Evolutionary conservation across 1,284 basidiomycete genomes (phyloP), one percentile per base, ranked within the genome.

Genomic region (Vanrija sp.): DNA sequence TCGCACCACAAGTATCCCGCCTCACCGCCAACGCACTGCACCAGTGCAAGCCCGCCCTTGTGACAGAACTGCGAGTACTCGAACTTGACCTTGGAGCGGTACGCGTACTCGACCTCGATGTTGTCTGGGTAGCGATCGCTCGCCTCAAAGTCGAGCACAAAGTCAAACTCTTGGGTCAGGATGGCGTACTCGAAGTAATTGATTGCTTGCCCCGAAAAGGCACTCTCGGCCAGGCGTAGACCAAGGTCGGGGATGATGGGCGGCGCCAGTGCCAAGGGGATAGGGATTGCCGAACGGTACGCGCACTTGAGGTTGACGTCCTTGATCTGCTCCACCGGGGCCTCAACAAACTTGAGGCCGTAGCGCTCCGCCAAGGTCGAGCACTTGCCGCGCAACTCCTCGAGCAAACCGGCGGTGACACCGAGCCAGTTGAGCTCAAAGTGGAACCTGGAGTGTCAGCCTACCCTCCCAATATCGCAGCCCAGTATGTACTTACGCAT

Each of bases 361-460:
- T 94, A 94, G 46, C 87, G 83, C 65, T 97, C 93, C 38, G 96
- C 89, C 1, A 85, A 83, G 34, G 89, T 82, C 47, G 85, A 86
- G 89, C 93, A 96, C 51, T 84, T 83, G 42, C 88, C 85, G 10
- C 98, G 81, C 39, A 88, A 81, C 65, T 96, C 92, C 62, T 98
- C 95, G 56, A 98, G 89, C 61, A 88, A 87, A n/a, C 90, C 85
- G n/a, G 92, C 90, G 0, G 92, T 94, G 0, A 93, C 91, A 9
- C 92, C 93, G 23, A 98, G 86, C 95, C 96, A 98, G 64, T 98
- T 92, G 43, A 98, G 81, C 75, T 98, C 94, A 67, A 96, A 91
- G 75, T 96, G 92, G 78, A 94, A 94, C 0, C 73, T 74, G 55
- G 14, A 6, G 25, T 19, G 28, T 56, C 53, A 57, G 55, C 40